Evolutionary conservation across 2,329 filamentous ascomycete species (phyloP).

Genomic region (Dothistroma septosporum): DNA sequence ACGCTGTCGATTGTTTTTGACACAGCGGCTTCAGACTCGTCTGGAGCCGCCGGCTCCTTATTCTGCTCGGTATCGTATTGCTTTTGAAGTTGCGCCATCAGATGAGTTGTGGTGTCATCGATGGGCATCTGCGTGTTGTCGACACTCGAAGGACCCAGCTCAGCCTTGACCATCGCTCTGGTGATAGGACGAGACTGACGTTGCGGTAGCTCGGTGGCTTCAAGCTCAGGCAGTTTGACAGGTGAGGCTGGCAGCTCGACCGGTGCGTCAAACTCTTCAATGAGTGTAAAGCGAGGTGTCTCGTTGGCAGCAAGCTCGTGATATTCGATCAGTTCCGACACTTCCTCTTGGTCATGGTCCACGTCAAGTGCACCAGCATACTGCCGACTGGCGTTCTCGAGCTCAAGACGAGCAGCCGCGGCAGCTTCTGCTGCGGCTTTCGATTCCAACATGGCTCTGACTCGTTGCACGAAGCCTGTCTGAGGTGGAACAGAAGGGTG

Average conservation of each 20-base stretch:
- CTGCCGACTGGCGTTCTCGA: conserved; percentile 17
- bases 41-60: neutral
- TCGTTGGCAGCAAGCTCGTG: conserved; percentile 34
- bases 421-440: conserved; percentile 32
- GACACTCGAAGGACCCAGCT: conserved; percentile 29
- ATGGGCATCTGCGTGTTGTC: conserved; percentile 22
- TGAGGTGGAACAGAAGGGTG: conserved; percentile 32
- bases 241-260: conserved; percentile 36
- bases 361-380: conserved; percentile 18
- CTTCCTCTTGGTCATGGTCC: conserved; percentile 19
- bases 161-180: conserved; percentile 35
- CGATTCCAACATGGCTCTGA: conserved; percentile 43
- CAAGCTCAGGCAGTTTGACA: conserved; percentile 30
- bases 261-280: conserved; percentile 33
- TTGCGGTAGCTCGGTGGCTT: conserved; percentile 20
- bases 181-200: conserved; percentile 32
- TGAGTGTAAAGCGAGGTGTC: conserved; percentile 30
- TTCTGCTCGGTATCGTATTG: conserved; percentile 5
- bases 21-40: neutral
- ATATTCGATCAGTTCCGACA: conserved; percentile 25
- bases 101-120: conserved; percentile 18
- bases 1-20: neutral
- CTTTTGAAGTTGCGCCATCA: conserved; percentile 15
- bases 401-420: conserved; percentile 15
- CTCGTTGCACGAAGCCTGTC: conserved; percentile 40